A percentile compares a stretch with the other conserved stretches of the same genome.
These are phyloP conservation scores for Claviceps pazoutovae DNA, from an alignment of 2,329 filamentous ascomycete genomes.

Conservation along the genomic window DNA sequence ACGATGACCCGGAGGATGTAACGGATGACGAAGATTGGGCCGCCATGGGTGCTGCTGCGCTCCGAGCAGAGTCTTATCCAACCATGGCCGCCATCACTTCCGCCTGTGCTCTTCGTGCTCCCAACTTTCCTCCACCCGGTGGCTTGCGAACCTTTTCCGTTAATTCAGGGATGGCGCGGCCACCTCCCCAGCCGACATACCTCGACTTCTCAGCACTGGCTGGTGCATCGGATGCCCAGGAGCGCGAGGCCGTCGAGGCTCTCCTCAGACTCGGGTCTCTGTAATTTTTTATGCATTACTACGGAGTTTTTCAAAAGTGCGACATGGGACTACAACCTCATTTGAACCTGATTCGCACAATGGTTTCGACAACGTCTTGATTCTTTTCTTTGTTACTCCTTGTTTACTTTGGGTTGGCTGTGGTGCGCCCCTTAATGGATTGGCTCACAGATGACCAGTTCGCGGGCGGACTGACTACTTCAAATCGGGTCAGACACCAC, in stretches of 20 bases:
- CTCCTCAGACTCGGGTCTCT: conserved; percentile 69
- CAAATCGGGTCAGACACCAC: conserved; percentile 17
- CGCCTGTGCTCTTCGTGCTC: conserved; percentile 25
- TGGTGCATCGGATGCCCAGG: conserved; percentile 50
- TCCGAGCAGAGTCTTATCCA: conserved; percentile 54
- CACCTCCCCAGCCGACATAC: conserved; percentile 37
- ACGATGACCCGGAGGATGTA: conserved; percentile 67
- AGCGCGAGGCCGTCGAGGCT: conserved; percentile 70
- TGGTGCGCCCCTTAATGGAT: background rate
- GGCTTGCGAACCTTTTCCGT: conserved; percentile 35
- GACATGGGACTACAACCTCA: background rate
- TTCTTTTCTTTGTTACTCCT: background rate
- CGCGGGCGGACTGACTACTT: conserved; percentile 5
- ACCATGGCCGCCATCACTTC: conserved; percentile 42
- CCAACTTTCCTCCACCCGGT: conserved; percentile 35
- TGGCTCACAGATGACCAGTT: conserved; percentile 3
- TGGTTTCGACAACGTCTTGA: background rate
- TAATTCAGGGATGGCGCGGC: conserved; percentile 37
- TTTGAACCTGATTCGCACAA: background rate
- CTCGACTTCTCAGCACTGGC: conserved; percentile 38
- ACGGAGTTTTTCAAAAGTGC: conserved; percentile 3
- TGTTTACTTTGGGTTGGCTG: background rate
- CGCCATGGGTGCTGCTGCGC: conserved; percentile 69
- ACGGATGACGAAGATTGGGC: conserved; percentile 98
- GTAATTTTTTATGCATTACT: conserved; percentile 35